phyloP scores from a whole-genome alignment of 768 basidiomycete genomes.

The Russula sp. region DNA sequence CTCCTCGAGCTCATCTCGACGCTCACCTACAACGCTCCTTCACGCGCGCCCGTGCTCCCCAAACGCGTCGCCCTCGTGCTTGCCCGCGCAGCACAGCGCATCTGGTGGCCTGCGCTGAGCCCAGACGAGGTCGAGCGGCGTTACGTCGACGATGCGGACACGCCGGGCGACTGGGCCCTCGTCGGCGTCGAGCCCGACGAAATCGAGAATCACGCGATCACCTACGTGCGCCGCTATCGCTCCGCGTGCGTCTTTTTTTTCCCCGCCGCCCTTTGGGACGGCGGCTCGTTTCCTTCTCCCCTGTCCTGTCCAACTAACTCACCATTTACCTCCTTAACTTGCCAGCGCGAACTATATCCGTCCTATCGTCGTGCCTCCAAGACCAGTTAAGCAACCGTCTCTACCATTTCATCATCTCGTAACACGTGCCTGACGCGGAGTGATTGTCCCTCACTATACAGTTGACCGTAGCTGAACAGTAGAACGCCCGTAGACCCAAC shows the following conservation, averaged over 20 bases:
- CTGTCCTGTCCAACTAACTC: slow-evolving; percentile 13
- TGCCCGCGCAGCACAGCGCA: slow-evolving; percentile 56
- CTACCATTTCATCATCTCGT: background rate
- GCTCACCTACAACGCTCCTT: slow-evolving; percentile 71
- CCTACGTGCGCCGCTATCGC: slow-evolving; percentile 84
- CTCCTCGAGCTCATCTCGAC: slow-evolving; percentile 71
- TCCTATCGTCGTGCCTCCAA: slow-evolving; percentile 19
- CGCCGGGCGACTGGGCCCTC: slow-evolving; percentile 74
- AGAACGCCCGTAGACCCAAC: background rate
- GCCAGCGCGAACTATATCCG: slow-evolving; percentile 21
- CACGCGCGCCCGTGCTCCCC: slow-evolving; percentile 69
- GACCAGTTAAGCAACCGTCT: slow-evolving; percentile 9
- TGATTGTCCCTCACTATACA: background rate
- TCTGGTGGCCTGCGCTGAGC: slow-evolving; percentile 89
- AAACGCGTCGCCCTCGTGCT: slow-evolving; percentile 60
- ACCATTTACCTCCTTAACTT: slow-evolving; percentile 1
- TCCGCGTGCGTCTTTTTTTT: slow-evolving; percentile 58
- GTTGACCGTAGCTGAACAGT: slow-evolving; percentile 10
- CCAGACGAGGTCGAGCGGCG: slow-evolving; percentile 89
- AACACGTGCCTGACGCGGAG: background rate
- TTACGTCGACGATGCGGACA: slow-evolving; percentile 75
- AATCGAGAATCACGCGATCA: slow-evolving; percentile 84
- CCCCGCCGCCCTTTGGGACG: no score
- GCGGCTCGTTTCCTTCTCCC: background rate
- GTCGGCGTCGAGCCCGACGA: slow-evolving; percentile 77